phyloP scores from a whole-genome alignment of 805 yeast species.

The Aciculoconidium aculeatum region DNA sequence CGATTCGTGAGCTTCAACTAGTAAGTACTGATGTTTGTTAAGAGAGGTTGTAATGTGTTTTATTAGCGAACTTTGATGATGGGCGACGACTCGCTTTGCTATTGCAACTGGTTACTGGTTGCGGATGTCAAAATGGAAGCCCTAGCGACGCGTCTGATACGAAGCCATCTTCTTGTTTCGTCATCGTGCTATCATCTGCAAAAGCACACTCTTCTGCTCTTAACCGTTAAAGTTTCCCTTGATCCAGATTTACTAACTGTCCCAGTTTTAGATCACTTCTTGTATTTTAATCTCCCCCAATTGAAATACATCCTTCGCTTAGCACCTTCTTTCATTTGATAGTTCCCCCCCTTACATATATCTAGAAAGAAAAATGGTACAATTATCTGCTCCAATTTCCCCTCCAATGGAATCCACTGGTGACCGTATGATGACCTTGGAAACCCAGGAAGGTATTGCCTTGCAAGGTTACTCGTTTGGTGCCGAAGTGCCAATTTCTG shows the following conservation, averaged over 20 bases:
- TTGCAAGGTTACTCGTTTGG: conserved; percentile 97
- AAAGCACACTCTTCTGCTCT: too few relatives aligned
- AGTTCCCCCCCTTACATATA: too few relatives aligned
- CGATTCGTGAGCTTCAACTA: conserved; percentile 7
- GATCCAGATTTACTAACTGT: too few relatives aligned
- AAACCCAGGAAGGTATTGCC: conserved; percentile 78
- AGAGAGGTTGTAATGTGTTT: conserved; percentile 7
- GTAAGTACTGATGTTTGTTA: conserved; percentile 7
- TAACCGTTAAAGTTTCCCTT: too few relatives aligned
- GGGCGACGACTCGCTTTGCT: too few relatives aligned
- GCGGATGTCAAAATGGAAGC: too few relatives aligned
- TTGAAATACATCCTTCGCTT: conserved; percentile 3
- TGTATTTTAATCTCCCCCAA: conserved; percentile 2
- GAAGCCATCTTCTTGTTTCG: too few relatives aligned
- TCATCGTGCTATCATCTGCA: too few relatives aligned
- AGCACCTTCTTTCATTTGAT: conserved; percentile 1
- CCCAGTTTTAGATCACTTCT: too few relatives aligned
- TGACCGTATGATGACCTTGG: conserved; percentile 80
- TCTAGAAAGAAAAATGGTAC: conserved; percentile 7
- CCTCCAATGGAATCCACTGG: conserved; percentile 85
- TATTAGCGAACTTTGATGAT: too few relatives aligned
- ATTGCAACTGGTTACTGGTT: too few relatives aligned
- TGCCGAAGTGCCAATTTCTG: conserved; percentile 82
- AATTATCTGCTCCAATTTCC: conserved; percentile 74
- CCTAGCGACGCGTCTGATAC: too few relatives aligned